Evolutionary conservation across 1,139 yeast genomes (phyloP).

Genomic region (Lodderomyces metapsilosis): DNA sequence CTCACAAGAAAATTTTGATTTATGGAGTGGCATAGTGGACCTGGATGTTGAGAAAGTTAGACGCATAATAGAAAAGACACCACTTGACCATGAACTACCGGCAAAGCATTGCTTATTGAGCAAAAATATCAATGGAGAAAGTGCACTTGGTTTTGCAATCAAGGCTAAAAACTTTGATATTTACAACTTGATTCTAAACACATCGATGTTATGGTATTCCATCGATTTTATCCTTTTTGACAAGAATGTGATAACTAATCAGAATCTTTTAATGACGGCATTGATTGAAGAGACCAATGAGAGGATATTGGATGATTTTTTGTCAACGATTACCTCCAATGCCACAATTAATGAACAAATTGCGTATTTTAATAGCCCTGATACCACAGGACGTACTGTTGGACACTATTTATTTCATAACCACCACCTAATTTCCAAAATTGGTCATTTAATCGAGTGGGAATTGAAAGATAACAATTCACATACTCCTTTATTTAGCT

Average conservation of each 20-base stretch:
- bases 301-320: slow-evolving; percentile 47
- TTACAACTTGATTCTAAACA: slow-evolving; percentile 47
- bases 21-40: slow-evolving; percentile 54
- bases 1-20: slow-evolving; percentile 49
- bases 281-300: slow-evolving; percentile 50
- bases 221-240: slow-evolving; percentile 70
- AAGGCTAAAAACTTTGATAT: slow-evolving; percentile 40
- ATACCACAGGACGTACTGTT: slow-evolving; percentile 53
- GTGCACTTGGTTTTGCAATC: slow-evolving; percentile 58
- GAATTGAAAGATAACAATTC: slow-evolving; percentile 60
- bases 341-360: slow-evolving; percentile 45
- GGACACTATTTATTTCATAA: slow-evolving; percentile 78
- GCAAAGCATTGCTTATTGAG: slow-evolving; percentile 46
- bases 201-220: slow-evolving; percentile 48
- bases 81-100: slow-evolving; percentile 27
- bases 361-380: slow-evolving; percentile 50
- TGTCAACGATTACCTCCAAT: slow-evolving; percentile 44
- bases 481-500: slow-evolving; percentile 77
- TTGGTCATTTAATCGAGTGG: slow-evolving; percentile 73
- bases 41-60: slow-evolving; percentile 24
- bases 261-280: slow-evolving; percentile 61
- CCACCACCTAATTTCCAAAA: slow-evolving; percentile 45
- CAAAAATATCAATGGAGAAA: slow-evolving; percentile 64
- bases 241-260: slow-evolving; percentile 45
- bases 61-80: slow-evolving; percentile 21